Evolutionary conservation across 371 early-diverging fungal species (phyloP), one percentile per base, ranked within the genome.

Genomic region (Rhizopus sp.): DNA sequence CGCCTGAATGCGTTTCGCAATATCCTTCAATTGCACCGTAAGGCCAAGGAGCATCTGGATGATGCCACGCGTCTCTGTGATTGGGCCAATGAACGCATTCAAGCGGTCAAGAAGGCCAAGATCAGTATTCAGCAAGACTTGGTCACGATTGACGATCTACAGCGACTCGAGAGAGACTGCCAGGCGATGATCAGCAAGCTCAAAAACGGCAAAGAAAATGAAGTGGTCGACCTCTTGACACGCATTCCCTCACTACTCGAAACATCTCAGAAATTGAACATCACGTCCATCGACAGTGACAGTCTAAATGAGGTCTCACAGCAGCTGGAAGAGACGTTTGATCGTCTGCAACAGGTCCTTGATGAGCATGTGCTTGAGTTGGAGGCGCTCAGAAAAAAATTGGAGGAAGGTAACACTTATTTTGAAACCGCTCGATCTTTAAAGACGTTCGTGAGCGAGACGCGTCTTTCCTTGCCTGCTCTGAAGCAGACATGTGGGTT

Each of bases 401-500:
- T 68, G 59, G 69, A 76, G 48, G 76, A 76, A 39, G 74, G 69
- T 5, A 68, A 71, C n/a, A 69, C 62, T 1, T 73, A 69, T 29
- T 56, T 63, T 53, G 72, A 73, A 35, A 55, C 59, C 7, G 69
- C 72, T 1, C 63, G 61, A 0, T 47, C 55, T 5, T 34, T 77
- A 23, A 57, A 58, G 7, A 16, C 60, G 0, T 73, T 65, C 47
- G 55, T 73, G 16, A 45, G 44, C 9, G 66, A 69, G 8, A 74
- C 68, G n/a, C 53, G 73, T 7, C 64, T 66, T 32, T 62, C 73
- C 0, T 59, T 78, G 9, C 73, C 75, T 1, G 72, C 66, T 0
- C 46, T 72, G 4, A 75, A 75, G 37, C 78, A 78, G 34, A 66
- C 68, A 3, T 71, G 68, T 41, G 78, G 78, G 5, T 75, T 78